Percentiles rank a stretch among this genome's conserved stretches.
These are phyloP conservation scores for Cystobasidium slooffiae DNA, from an alignment of 1,284 basidiomycete species.

Conservation along the genomic window DNA sequence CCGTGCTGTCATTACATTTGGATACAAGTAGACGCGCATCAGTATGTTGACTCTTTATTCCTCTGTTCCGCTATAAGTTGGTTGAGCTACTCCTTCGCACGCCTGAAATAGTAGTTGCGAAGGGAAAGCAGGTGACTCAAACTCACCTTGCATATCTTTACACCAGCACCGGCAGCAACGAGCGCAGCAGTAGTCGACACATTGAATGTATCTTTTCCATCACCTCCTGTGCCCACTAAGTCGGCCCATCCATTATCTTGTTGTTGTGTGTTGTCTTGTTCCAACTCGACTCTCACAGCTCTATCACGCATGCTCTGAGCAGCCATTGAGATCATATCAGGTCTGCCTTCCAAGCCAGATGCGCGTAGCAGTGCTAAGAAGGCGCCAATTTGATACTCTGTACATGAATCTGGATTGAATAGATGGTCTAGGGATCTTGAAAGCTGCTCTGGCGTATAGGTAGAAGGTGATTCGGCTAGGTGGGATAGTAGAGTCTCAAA, in stretches of 20 bases:
- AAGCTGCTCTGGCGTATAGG: slow-evolving; percentile 46
- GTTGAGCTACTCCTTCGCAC: background rate
- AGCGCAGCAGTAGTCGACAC: slow-evolving; percentile 94
- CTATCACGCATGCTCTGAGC: slow-evolving; percentile 72
- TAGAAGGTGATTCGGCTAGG: slow-evolving; percentile 24
- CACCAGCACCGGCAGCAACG: slow-evolving; percentile 92
- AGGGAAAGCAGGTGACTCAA: background rate
- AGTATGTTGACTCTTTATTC: background rate
- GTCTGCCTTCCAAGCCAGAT: slow-evolving; percentile 51
- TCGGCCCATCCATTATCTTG: slow-evolving; percentile 52
- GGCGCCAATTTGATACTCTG: slow-evolving; percentile 52
- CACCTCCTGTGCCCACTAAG: slow-evolving; percentile 84
- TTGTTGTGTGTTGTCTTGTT: slow-evolving; percentile 19
- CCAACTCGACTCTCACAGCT: slow-evolving; percentile 66
- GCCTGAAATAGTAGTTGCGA: background rate
- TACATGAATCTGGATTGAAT: slow-evolving; percentile 44
- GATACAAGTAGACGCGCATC: background rate
- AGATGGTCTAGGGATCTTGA: slow-evolving; percentile 44
- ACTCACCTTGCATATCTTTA: slow-evolving; percentile 85
- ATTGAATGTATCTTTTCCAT: slow-evolving; percentile 96
- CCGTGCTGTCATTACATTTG: slow-evolving; percentile 70
- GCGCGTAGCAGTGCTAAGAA: slow-evolving; percentile 52
- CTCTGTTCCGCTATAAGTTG: background rate
- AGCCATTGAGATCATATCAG: slow-evolving; percentile 64
- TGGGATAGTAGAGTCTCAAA: slow-evolving; percentile 39